A percentile compares a stretch with the other conserved stretches of the same genome.
These are phyloP conservation scores for Tothia fuscella DNA, from an alignment of 2,329 filamentous ascomycete species.

Conservation along the genomic window DNA sequence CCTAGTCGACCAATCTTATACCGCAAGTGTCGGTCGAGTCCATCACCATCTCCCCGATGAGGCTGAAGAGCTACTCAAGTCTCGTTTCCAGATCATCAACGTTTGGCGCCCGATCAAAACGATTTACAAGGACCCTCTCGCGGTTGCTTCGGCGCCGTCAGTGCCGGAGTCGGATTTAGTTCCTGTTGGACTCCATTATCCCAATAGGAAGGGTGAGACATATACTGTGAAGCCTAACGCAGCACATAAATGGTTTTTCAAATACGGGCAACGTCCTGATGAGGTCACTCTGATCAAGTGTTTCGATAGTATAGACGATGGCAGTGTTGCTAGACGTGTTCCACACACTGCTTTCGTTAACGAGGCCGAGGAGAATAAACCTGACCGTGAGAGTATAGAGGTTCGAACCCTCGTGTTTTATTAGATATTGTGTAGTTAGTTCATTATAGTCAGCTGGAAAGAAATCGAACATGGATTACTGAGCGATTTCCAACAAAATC, in stretches of 20 bases:
- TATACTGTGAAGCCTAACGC: slow-evolving; percentile 29
- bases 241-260: slow-evolving; percentile 10
- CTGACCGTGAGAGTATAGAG: slow-evolving; percentile 9
- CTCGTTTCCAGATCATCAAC: slow-evolving; percentile 10
- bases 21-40: background rate
- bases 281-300: slow-evolving; percentile 50
- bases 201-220: slow-evolving; percentile 39
- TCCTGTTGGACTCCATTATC: slow-evolving; percentile 38
- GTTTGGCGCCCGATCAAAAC: slow-evolving; percentile 39
- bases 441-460: too few relatives aligned
- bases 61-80: slow-evolving; percentile 1
- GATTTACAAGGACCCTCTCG: slow-evolving; percentile 42
- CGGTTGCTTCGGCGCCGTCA: slow-evolving; percentile 39
- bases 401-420: slow-evolving; percentile 9
- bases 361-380: slow-evolving; percentile 27
- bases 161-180: slow-evolving; percentile 42
- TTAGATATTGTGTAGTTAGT: too few relatives aligned
- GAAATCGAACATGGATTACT: too few relatives aligned
- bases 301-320: slow-evolving; percentile 44
- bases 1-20: slow-evolving; percentile 8
- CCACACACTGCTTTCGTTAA: slow-evolving; percentile 47
- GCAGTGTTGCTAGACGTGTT: slow-evolving; percentile 35
- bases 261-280: slow-evolving; percentile 17
- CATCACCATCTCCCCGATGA: slow-evolving; percentile 3
- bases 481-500: too few relatives aligned